Base-by-base conservation (phyloP, 495 filamentous ascomycete species). In the Parathielavia hyrcaniae region DNA sequence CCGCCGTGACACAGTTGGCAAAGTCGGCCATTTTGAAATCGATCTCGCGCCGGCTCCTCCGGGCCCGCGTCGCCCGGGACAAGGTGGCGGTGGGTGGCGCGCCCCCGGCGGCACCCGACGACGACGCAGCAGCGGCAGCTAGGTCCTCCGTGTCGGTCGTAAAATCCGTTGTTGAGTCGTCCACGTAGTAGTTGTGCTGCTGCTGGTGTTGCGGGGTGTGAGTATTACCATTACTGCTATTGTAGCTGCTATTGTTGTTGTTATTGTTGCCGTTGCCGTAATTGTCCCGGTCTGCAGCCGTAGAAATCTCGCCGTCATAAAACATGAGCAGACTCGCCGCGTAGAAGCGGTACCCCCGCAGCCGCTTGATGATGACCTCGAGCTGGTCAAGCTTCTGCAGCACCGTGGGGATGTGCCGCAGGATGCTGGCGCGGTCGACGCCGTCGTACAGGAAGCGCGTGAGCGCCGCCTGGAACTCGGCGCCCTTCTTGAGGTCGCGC, bases 21-120 rank as follows among this genome's bases (percentile, higher is more conserved):
- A 98, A 98, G 69, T 98, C 93, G 45, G 96, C 91, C 68, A 98
- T 95, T 71, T 97, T 97, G 67, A 98, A 80, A 65, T 95, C 87
- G 58, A 98, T 89, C 50, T 85, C 78, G 10, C 73, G 69, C 56
- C 64, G 65, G 56, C 66, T 74, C 46, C 66, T 71, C 14, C 69
- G 70, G 46, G 67, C 66, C 57, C 67, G 74, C 58, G n/a, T n/a
- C n/a, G n/a, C n/a, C n/a, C n/a, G n/a, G n/a, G n/a, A n/a, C n/a
- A n/a, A n/a, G n/a, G n/a, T n/a, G n/a, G n/a, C n/a, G n/a, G n/a
- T n/a, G n/a, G n/a, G n/a, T n/a, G n/a, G n/a, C n/a, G n/a, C n/a
- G n/a, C n/a, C n/a, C n/a, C n/a, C n/a, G 26, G 26, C 26, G 26
- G 26, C 26, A 6, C 53, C 59, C 61, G 64, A 59, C 4, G 48